Percentiles rank a stretch among this genome's conserved stretches.
These are phyloP conservation scores for Leccinum insigne DNA, from an alignment of 1,284 basidiomycete genomes.

Conservation along the genomic window DNA sequence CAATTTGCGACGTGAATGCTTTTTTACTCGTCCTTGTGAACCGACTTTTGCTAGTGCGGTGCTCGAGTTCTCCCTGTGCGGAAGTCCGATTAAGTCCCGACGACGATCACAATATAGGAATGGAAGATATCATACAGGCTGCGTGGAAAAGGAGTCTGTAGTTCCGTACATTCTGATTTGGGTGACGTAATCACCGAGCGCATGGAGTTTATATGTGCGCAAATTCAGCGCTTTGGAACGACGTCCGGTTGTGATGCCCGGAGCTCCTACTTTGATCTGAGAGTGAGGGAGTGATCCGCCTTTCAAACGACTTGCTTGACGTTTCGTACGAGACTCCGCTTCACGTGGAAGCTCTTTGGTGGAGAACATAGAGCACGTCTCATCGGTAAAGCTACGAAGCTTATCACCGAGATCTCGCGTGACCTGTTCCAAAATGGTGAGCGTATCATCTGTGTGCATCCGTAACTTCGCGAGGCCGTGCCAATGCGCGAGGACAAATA, in stretches of 20 bases:
- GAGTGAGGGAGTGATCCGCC: background rate
- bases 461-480: background rate
- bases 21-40: background rate
- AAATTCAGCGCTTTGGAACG: background rate
- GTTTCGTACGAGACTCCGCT: background rate
- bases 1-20: background rate
- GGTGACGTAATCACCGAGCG: background rate
- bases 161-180: background rate
- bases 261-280: background rate
- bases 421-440: background rate
- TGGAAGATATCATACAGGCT: too few relatives aligned
- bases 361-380: background rate
- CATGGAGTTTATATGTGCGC: background rate
- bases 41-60: background rate
- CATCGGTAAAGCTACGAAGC: background rate
- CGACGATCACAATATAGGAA: too few relatives aligned
- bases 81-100: background rate
- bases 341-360: background rate
- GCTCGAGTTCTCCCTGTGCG: background rate
- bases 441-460: background rate
- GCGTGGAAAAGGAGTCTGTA: background rate
- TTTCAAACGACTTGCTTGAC: background rate
- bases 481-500: background rate
- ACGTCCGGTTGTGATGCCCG: background rate
- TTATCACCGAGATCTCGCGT: background rate